These are phyloP conservation scores for Cenococcum geophilum DNA, from an alignment of 495 filamentous ascomycete genomes.

Conservation along the genomic window DNA sequence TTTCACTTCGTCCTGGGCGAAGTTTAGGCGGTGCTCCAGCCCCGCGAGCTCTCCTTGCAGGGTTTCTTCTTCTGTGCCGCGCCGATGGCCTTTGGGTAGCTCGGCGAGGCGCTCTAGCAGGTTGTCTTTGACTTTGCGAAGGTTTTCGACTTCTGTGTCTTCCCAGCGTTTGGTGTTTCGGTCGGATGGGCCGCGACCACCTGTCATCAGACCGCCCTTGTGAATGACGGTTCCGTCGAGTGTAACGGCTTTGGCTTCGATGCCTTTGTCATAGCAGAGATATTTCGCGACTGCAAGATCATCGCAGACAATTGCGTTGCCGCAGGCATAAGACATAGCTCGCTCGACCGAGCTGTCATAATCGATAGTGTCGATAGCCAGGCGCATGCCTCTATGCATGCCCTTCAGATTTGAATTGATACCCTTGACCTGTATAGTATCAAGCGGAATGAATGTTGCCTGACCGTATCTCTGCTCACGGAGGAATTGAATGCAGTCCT, in stretches of 20 bases:
- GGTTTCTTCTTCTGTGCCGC: slow-evolving; percentile 68
- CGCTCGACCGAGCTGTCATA: slow-evolving; percentile 83
- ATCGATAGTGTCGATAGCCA: slow-evolving; percentile 93
- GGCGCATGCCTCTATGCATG: slow-evolving; percentile 73
- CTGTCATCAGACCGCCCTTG: slow-evolving; percentile 96
- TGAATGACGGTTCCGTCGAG: slow-evolving; percentile 90
- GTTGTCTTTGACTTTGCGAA: slow-evolving; percentile 65
- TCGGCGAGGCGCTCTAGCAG: slow-evolving; percentile 63
- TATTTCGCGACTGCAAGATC: slow-evolving; percentile 76
- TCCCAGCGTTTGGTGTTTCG: slow-evolving; percentile 77
- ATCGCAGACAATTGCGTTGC: slow-evolving; percentile 94
- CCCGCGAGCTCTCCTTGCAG: slow-evolving; percentile 74
- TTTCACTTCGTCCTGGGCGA: slow-evolving; percentile 67
- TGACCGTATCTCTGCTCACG: slow-evolving; percentile 80
- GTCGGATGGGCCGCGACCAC: slow-evolving; percentile 69
- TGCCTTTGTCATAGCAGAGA: slow-evolving; percentile 75
- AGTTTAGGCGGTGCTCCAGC: slow-evolving; percentile 69
- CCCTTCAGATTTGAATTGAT: slow-evolving; percentile 86
- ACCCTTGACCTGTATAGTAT: slow-evolving; percentile 90
- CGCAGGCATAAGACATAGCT: slow-evolving; percentile 90
- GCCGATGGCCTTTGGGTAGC: slow-evolving; percentile 68
- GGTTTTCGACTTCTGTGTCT: slow-evolving; percentile 77
- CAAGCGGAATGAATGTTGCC: slow-evolving; percentile 87
- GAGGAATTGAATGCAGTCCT: slow-evolving; percentile 90
- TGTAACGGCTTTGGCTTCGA: slow-evolving; percentile 90